Evolutionary conservation across 2,329 filamentous ascomycete genomes (phyloP), one percentile per base, ranked within the genome.

Genomic region (Ophiostoma piceae): DNA sequence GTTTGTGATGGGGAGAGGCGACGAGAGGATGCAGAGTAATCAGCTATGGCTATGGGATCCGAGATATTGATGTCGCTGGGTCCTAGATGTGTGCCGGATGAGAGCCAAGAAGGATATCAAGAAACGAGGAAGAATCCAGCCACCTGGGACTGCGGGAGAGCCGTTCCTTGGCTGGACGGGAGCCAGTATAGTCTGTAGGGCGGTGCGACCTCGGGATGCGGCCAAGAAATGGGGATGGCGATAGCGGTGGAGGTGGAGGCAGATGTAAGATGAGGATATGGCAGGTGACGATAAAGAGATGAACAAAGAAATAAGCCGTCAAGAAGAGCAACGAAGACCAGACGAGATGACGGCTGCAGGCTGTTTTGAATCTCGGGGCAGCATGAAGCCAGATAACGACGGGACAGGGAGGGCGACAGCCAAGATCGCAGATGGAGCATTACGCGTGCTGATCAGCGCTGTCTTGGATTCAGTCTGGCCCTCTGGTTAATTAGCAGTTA

Each of bases 101-200:
- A 57, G n/a, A 51, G 22, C 51, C 51, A 57, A 57, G 51, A 26
- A 57, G 51, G n/a, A 57, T 26, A 57, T 57, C 51, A 57, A 57
- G 51, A 57, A 9, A 47, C 19, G 16, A 47, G 43, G 16, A 47
- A 19, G 43, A 19, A 57, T 57, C 51, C 51, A 57, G 51, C 51
- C 51, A 26, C 51, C 12, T 57, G 51, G 51, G n/a, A 57, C n/a
- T 57, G 22, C 51, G 51, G 51, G 51, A 57, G 22, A 26, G 51
- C 51, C n/a, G 51, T 29, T 57, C 51, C 51, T 57, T 57, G 51
- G 51, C 51, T 26, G 22, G 51, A 47, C 51, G 51, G 51, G 22
- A 57, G 51, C 51, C n/a, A 57, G 22, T 57, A 57, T 57, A 57
- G 51, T 57, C 22, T 57, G 22, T 57, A 57, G 22, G 51, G 22